A percentile compares a stretch with the other conserved stretches of the same genome.
Evolutionary conservation across 2,329 filamentous ascomycete species (phyloP).

Genomic region (Xylariaceae sp.): DNA sequence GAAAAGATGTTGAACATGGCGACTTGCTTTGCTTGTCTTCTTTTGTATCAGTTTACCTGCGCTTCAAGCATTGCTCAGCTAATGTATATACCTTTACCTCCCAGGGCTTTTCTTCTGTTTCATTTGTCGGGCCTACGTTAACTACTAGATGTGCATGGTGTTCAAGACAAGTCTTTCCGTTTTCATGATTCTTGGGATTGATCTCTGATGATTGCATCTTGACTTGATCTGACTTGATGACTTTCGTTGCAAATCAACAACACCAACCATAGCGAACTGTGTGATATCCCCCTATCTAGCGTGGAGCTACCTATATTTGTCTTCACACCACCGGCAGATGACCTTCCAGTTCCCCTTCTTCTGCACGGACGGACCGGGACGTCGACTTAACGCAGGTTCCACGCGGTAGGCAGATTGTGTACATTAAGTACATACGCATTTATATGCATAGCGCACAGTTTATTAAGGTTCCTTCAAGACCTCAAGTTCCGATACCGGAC

Average conservation of each 20-base stretch:
- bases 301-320: not conserved
- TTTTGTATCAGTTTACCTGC: not conserved
- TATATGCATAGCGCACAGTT: slow-evolving; percentile 27
- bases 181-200: not conserved
- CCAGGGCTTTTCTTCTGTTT: not conserved
- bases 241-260: too few species aligned
- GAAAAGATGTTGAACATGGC: slow-evolving; percentile 6
- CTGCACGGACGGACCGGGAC: not conserved
- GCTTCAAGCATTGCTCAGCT: not conserved
- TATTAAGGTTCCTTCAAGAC: not conserved
- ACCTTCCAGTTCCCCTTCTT: not conserved
- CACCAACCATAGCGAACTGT: too few species aligned
- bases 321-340: not conserved
- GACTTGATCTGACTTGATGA: not conserved
- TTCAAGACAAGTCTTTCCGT: not conserved
- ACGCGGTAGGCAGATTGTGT: not conserved
- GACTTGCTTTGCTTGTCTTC: not conserved
- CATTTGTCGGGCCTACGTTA: not conserved
- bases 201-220: too few species aligned
- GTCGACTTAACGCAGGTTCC: not conserved
- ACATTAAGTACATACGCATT: not conserved
- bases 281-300: too few species aligned
- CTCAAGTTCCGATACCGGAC: slow-evolving; percentile 49
- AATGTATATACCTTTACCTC: slow-evolving; percentile 16
- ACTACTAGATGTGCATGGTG: slow-evolving; percentile 1